Base-by-base conservation (phyloP, 169 alveolate genomes). In the Cryptosporidium parvum region DNA sequence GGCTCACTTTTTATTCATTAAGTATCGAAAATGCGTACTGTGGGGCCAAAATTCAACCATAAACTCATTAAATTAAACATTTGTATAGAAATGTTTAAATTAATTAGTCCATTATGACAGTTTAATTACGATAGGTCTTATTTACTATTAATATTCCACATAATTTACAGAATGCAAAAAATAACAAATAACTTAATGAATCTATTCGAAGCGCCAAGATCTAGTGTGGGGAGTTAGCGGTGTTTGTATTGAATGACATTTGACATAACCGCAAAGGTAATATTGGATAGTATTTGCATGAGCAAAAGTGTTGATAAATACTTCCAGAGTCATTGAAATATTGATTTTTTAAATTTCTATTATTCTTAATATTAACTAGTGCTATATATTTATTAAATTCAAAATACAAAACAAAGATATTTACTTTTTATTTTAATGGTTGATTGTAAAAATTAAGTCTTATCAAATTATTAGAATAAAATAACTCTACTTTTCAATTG, bases 211-310 rank as follows among this genome's bases (percentile, higher is more conserved):
- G 89, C 89, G 89, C 89, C 75, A 80, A 62, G 75, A 80, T 80
- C 89, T 80, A 80, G 73, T 80, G 73, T 59, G 73, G 89, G 89
- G 89, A 73, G 56, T 58, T 80, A 70, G 89, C 89, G 89, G 80
- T 62, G 80, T 80, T 73, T 80, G 89, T 65, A 80, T 80, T 59
- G 29, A 80, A 62, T 80, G 89, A 80, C 89, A 80, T 80, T 80
- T 80, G 75, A 80, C 89, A 44, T 21, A 42, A 44, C 73, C 89
- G 75, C 89, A 21, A 37, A 9, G 52, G 48, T 45, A 65, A 42
- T 31, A 23, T 37, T 45, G 39, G 89, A 42, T 39, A 65, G 26
- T 45, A 9, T 65, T 80, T 80, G 89, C 89, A 80, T 80, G 89
- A 35, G 58, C 16, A 70, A 8, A 65, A 65, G 52, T 65, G 51